Conservation (phyloP, 495 filamentous ascomycete species). For the Penicillium dipodomyicola region DNA sequence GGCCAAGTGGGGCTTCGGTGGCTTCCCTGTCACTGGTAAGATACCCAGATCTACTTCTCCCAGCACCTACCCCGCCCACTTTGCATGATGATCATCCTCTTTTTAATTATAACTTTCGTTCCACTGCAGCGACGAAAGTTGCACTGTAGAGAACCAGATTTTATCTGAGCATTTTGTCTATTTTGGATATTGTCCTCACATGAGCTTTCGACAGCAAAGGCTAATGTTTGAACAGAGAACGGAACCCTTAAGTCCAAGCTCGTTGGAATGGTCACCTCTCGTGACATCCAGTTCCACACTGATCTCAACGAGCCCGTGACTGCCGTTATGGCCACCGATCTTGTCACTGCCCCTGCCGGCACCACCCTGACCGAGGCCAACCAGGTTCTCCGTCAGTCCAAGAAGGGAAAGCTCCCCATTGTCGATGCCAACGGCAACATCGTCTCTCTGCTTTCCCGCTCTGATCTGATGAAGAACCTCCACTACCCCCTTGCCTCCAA, state of each 20-base stretch:
- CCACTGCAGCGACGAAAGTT: conserved; percentile 85
- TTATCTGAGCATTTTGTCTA: conserved; percentile 36
- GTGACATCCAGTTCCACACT: conserved; percentile 94
- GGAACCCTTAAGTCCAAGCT: conserved; percentile 93
- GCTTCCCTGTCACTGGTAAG: conserved; percentile 98
- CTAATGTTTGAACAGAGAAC: conserved; percentile 60
- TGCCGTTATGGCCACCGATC: conserved; percentile 91
- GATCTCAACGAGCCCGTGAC: conserved; percentile 68
- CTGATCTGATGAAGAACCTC: conserved; percentile 97
- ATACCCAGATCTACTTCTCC: conserved; percentile 5
- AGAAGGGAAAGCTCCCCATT: conserved; percentile 99
- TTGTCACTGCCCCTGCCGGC: conserved; percentile 84
- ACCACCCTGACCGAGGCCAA: conserved; percentile 88
- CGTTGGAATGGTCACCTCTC: conserved; percentile 93
- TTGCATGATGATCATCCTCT: conserved; percentile 69
- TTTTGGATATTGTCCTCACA: conserved; percentile 17
- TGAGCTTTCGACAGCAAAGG: conserved; percentile 30
- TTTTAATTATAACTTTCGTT: conserved; percentile 98
- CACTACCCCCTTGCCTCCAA: conserved; percentile 97
- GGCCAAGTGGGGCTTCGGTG: conserved; percentile 97
- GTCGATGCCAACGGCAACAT: conserved; percentile 85
- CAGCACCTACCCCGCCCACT: conserved; percentile 14
- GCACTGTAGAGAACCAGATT: conserved; percentile 72
- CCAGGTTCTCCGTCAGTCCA: conserved; percentile 85
- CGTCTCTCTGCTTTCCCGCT: conserved; percentile 91